Evolutionary conservation across 768 basidiomycete species (phyloP), one percentile per base, ranked within the genome.

Genomic region (Boletus sp.): DNA sequence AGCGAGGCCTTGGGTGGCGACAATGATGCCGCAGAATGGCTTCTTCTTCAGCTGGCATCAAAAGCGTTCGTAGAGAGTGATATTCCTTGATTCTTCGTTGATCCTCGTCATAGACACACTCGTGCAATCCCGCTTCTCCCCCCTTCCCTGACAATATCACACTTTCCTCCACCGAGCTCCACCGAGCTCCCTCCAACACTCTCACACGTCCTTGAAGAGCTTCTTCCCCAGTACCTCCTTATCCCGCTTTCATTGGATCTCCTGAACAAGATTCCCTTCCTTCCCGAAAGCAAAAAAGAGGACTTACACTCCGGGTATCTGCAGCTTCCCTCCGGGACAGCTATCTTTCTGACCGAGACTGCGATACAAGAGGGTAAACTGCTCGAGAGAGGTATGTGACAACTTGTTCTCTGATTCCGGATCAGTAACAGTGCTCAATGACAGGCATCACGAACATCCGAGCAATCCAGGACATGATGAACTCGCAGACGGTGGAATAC

Each of bases 231-330:
- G 25, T 71, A 82, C 8, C 70, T 77, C 4, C 73, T 72, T 1
- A 66, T 90, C 6, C 82, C 84, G 0, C 77, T 92, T 15, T 84
- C 88, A 7, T 73, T 91, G 15, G 74, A 81, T 29, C 66, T 75
- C 7, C 67, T 93, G 45, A 92, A 93, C 64, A 74, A 72, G 23
- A 74, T 68, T 0, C 61, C 69, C 1, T 91, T 88, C 62, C 70
- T 69, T 32, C 90, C 90, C 0, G 83, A 87, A 63, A 79, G 79
- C 60, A 84, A 82, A 44, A 82, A 84, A 54, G 79, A 90, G 46
- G 88, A 91, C 59, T 72, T 93, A 5, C 83, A 86, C 56, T 82
- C 87, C 2, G 90, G 91, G 3, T 79, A 78, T 58, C 74, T 93
- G 27, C 90, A 93, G 63, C 77, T 90, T 14, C 84, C 90, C 2